phyloP scores from a whole-genome alignment of 345 rosid species.

The Eucalyptus cloeziana region DNA sequence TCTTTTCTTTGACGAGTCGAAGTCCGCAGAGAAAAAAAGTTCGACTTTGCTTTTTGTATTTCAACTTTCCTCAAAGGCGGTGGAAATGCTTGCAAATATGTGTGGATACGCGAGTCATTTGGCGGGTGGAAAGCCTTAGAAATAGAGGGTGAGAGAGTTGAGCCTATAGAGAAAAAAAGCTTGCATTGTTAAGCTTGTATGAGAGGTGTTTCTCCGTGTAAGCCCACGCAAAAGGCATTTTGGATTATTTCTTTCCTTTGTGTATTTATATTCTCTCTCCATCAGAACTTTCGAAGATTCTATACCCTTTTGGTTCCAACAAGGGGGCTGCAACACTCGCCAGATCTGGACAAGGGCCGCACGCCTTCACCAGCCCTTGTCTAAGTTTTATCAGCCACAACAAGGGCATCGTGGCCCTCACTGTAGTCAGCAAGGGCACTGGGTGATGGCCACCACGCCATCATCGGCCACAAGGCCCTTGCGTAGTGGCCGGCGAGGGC shows the following conservation, averaged over 20 bases:
- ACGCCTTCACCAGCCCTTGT: accelerated
- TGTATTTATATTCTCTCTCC: background rate
- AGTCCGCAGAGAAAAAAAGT: background rate
- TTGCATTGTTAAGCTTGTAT: background rate
- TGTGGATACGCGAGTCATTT: background rate
- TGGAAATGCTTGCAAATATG: background rate
- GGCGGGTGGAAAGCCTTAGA: background rate
- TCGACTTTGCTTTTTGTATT: background rate
- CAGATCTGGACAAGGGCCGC: accelerated
- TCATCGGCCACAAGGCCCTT: background rate
- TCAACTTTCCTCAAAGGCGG: background rate
- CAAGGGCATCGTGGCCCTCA: background rate
- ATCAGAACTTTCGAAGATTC: background rate
- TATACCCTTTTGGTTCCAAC: background rate
- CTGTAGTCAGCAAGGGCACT: background rate
- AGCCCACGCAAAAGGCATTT: background rate
- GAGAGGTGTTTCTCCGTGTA: background rate
- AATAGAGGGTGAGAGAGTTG: background rate
- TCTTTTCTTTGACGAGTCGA: background rate
- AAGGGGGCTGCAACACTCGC: accelerated
- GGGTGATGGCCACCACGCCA: background rate
- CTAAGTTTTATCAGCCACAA: background rate
- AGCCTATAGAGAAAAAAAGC: background rate
- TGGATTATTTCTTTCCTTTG: background rate
- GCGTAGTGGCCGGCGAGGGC: background rate